Percentiles rank a stretch among this genome's conserved stretches.
phyloP scores from a whole-genome alignment of 805 yeast species.

The Maudiozyma serrabonitensis region DNA sequence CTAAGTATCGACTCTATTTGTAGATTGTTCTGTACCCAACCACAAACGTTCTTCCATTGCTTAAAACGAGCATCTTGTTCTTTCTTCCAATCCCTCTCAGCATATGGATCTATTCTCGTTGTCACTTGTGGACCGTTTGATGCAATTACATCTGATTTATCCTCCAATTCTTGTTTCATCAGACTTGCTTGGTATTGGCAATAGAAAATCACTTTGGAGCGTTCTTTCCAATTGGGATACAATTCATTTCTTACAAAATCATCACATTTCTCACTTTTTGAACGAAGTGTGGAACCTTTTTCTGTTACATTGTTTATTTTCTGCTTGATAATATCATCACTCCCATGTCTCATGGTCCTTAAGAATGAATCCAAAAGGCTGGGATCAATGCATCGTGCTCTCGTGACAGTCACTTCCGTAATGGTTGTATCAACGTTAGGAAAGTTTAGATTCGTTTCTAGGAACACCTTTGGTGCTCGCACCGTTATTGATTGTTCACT shows the following conservation, averaged over 20 bases:
- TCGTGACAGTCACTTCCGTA: slow-evolving; percentile 15
- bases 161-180: slow-evolving; percentile 27
- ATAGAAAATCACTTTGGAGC: slow-evolving; percentile 33
- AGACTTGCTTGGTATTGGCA: slow-evolving; percentile 30
- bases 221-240: slow-evolving; percentile 39
- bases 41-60: slow-evolving; percentile 24
- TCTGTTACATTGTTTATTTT: slow-evolving; percentile 33
- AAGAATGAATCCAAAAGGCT: slow-evolving; percentile 25
- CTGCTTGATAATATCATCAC: slow-evolving; percentile 40
- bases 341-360: slow-evolving; percentile 22
- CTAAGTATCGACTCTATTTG: slow-evolving; percentile 35
- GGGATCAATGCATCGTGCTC: slow-evolving; percentile 25
- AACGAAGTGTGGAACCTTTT: slow-evolving; percentile 2
- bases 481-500: slow-evolving; percentile 1
- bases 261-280: slow-evolving; percentile 25
- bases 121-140: slow-evolving; percentile 16
- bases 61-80: slow-evolving; percentile 23
- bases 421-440: slow-evolving; percentile 7
- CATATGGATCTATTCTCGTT: slow-evolving; percentile 42
- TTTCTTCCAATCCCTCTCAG: slow-evolving; percentile 31
- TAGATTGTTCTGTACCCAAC: slow-evolving; percentile 34
- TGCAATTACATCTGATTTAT: slow-evolving; percentile 10
- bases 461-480: slow-evolving; percentile 4
- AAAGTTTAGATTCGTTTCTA: slow-evolving; percentile 15
- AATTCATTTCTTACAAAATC: slow-evolving; percentile 30